Evolutionary conservation across 768 basidiomycete species (phyloP).

Genomic region (Lactarius quietus): DNA sequence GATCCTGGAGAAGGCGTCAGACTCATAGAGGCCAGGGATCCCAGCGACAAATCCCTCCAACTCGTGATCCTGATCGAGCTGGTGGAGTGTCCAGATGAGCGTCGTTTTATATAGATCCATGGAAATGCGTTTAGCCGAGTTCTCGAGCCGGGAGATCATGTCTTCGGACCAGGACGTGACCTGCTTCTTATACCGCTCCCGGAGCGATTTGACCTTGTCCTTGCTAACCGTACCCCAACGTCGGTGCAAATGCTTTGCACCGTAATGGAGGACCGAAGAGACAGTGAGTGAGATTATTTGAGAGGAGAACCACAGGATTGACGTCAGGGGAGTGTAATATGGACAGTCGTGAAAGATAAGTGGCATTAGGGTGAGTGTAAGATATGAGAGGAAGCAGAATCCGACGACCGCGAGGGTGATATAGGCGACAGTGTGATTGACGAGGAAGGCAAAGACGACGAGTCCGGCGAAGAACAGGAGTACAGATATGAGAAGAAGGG

Average conservation of each 20-base stretch:
- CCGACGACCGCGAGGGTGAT: not conserved
- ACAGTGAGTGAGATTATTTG: not conserved
- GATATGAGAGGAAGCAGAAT: not conserved
- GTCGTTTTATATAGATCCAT: not conserved
- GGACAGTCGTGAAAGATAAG: not conserved
- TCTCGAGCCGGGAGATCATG: not conserved
- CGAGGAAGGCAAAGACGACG: not conserved
- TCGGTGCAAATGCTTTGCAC: not conserved
- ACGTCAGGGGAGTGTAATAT: slow-evolving; percentile 10
- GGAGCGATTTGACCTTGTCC: not conserved
- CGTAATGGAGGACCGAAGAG: not conserved
- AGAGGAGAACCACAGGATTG: not conserved
- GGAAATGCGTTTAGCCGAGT: not conserved
- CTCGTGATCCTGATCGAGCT: not conserved
- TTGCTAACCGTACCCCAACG: not conserved
- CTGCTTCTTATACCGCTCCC: not conserved
- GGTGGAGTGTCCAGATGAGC: not conserved
- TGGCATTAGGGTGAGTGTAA: not conserved
- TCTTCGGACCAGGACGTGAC: not conserved
- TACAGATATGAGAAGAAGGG: slow-evolving; percentile 1
- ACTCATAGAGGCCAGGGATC: not conserved
- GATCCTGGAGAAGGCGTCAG: not conserved
- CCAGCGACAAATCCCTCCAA: not conserved
- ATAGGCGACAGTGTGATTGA: not conserved
- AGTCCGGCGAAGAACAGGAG: slow-evolving; percentile 20